A percentile compares a stretch with the other conserved stretches of the same genome.
Evolutionary conservation across 1,284 basidiomycete genomes (phyloP).

Genomic region (Boletus albobrunnescens): DNA sequence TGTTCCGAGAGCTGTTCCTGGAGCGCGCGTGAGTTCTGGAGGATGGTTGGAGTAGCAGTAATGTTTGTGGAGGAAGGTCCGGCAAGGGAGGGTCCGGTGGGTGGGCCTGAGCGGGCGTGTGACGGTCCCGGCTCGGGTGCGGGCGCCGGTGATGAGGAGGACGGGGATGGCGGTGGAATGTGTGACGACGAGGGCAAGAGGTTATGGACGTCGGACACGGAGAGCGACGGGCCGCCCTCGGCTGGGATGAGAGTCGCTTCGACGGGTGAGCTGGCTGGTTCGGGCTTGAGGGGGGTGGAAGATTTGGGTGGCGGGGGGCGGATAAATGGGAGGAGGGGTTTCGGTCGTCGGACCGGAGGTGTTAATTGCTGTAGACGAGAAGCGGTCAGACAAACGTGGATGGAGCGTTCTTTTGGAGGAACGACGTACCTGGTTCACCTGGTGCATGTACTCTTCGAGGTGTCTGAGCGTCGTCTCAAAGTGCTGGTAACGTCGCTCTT

Average conservation of each 20-base stretch:
- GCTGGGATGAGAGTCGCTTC: conserved; percentile 27
- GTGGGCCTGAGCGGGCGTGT: conserved; percentile 21
- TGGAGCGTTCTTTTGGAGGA: background rate
- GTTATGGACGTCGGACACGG: conserved; percentile 6
- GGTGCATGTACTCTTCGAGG: conserved; percentile 48
- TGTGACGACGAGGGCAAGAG: conserved; percentile 22
- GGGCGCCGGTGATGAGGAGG: background rate
- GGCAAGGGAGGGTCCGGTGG: conserved; percentile 23
- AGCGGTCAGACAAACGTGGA: background rate
- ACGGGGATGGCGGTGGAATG: background rate
- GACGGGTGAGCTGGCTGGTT: conserved; percentile 7
- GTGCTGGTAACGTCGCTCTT: conserved; percentile 41
- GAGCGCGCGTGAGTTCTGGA: conserved; percentile 55
- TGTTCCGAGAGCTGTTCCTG: conserved; percentile 73
- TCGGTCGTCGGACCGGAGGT: conserved; percentile 38
- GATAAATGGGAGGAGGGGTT: conserved; percentile 36
- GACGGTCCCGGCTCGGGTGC: conserved; percentile 1
- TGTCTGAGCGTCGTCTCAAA: conserved; percentile 48
- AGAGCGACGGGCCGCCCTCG: conserved; percentile 11
- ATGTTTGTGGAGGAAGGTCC: conserved; percentile 35
- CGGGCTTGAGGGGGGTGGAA: background rate
- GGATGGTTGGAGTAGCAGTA: conserved; percentile 42
- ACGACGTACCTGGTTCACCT: conserved; percentile 45
- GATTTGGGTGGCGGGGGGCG: conserved; percentile 25
- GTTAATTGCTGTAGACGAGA: conserved; percentile 33